Evolutionary conservation across 768 basidiomycete species (phyloP).

Genomic region (Hygrocybe coccinea): DNA sequence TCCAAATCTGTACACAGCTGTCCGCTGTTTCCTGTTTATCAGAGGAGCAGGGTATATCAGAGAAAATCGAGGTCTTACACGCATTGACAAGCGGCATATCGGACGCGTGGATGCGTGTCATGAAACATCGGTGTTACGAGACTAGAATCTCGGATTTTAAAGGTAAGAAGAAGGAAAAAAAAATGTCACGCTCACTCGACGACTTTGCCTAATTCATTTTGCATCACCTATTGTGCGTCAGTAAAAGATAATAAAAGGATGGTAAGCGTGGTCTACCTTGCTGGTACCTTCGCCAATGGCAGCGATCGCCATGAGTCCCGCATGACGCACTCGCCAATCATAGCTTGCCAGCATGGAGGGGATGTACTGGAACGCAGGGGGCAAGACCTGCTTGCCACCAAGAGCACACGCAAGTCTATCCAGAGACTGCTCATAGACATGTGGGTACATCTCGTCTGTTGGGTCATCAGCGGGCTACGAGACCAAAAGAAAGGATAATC

Average conservation of each 20-base stretch:
- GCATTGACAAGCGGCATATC: constrained; percentile 82
- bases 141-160: constrained; percentile 30
- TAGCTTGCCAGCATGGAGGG: constrained; percentile 76
- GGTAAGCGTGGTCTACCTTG: constrained; percentile 37
- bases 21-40: constrained; percentile 48
- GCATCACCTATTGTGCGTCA: constrained; percentile 52
- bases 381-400: constrained; percentile 70
- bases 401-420: constrained; percentile 79
- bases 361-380: constrained; percentile 75
- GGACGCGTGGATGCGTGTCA: constrained; percentile 73
- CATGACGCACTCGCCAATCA: constrained; percentile 83
- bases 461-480: constrained; percentile 2
- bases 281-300: constrained; percentile 81
- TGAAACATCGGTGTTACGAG: constrained; percentile 73
- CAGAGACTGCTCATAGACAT: constrained; percentile 77
- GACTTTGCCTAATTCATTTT: constrained; percentile 75
- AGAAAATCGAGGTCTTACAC: constrained; percentile 45
- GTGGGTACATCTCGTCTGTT: constrained; percentile 35
- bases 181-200: constrained; percentile 55
- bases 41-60: background rate
- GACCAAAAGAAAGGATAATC: background rate
- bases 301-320: constrained; percentile 83
- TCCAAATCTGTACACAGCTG: constrained; percentile 88
- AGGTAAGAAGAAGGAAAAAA: background rate
- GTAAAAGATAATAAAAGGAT: background rate